phyloP scores from a whole-genome alignment of 2,329 filamentous ascomycete genomes.

The Beauveria brongniartii region DNA sequence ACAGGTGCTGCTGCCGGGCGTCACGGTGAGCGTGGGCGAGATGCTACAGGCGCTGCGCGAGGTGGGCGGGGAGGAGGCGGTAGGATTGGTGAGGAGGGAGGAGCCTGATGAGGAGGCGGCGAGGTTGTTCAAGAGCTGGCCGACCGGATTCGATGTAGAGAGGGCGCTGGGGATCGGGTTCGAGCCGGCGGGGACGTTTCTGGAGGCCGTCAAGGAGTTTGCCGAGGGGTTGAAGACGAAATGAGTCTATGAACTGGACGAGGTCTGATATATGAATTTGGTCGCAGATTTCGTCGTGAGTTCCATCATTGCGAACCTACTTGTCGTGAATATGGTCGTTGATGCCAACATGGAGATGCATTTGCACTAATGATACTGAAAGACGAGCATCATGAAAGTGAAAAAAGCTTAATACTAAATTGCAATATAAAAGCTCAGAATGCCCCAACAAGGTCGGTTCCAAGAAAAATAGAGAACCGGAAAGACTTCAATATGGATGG shows the following conservation, averaged over 20 bases:
- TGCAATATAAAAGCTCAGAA: background rate
- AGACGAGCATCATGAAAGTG: too few species aligned
- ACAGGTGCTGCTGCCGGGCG: slow-evolving; percentile 43
- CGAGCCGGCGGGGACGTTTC: slow-evolving; percentile 32
- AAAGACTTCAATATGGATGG: background rate
- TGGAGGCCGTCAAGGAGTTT: slow-evolving; percentile 25
- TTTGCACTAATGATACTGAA: too few species aligned
- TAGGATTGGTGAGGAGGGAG: slow-evolving; percentile 35
- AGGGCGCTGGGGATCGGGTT: slow-evolving; percentile 47
- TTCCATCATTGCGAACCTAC: too few species aligned
- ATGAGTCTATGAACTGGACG: background rate
- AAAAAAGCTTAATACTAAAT: background rate
- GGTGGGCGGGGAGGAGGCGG: slow-evolving; percentile 38
- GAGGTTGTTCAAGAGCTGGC: slow-evolving; percentile 46
- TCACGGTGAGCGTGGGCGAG: slow-evolving; percentile 43
- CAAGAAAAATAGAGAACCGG: background rate
- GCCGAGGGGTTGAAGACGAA: background rate
- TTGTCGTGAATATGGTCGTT: too few species aligned
- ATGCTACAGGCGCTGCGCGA: slow-evolving; percentile 42
- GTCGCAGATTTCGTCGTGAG: too few species aligned
- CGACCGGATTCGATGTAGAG: slow-evolving; percentile 39
- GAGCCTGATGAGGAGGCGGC: slow-evolving; percentile 37
- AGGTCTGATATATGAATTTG: too few species aligned
- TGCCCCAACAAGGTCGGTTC: background rate
- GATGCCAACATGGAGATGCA: too few species aligned